A percentile compares a stretch with the other conserved stretches of the same genome.
Conservation (phyloP, 2,329 filamentous ascomycete species). For the Cordyceps farinosa region DNA sequence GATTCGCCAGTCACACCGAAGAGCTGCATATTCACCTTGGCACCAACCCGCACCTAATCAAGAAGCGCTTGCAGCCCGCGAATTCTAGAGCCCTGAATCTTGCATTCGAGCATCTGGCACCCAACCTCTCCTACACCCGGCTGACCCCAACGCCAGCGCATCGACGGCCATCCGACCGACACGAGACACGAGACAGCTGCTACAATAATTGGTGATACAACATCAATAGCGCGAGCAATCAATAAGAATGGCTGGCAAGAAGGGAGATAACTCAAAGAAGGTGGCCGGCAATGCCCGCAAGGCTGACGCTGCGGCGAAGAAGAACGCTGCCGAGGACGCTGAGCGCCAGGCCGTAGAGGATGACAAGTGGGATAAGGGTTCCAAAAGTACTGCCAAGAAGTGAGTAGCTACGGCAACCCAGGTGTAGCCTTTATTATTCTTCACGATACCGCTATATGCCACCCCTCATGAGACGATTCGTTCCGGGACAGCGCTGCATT, state of each 20-base stretch:
- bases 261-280: conserved; percentile 84
- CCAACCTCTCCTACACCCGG: background rate
- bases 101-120: background rate
- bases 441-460: background rate
- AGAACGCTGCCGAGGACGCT: conserved; percentile 67
- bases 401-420: conserved; percentile 40
- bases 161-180: background rate
- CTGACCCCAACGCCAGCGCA: background rate
- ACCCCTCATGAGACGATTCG: background rate
- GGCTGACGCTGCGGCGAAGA: conserved; percentile 78
- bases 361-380: conserved; percentile 76
- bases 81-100: background rate
- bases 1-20: conserved; percentile 9
- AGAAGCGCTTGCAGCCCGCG: background rate
- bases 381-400: conserved; percentile 86
- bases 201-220: background rate
- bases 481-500: background rate
- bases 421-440: too few relatives aligned
- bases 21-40: background rate
- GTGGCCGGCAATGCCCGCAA: conserved; percentile 86
- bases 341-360: conserved; percentile 66
- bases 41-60: background rate
- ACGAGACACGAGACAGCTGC: background rate
- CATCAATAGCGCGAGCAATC: background rate
- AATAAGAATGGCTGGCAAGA: conserved; percentile 64